These are phyloP conservation scores for Malus hybrid DNA, from an alignment of 331 rosid species.

Conservation along the genomic window DNA sequence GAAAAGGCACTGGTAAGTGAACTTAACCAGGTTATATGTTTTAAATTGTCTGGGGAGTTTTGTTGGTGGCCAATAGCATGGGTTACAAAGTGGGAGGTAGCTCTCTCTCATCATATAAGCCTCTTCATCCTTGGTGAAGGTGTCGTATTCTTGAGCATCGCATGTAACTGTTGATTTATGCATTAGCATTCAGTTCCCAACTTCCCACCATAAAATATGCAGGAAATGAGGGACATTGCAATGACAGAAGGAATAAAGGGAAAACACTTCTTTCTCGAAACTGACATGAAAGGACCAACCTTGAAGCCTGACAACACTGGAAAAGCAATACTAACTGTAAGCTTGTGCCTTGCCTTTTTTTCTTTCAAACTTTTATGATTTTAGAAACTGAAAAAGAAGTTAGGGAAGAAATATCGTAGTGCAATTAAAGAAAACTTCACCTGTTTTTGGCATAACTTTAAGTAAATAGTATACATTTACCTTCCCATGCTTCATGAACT, in stretches of 20 bases:
- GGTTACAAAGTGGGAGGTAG: neutral
- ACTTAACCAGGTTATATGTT: neutral
- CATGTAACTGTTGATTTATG: neutral
- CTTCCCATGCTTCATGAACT: neutral
- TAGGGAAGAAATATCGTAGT: neutral
- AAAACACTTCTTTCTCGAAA: slow-evolving; percentile 72
- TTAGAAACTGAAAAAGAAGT: neutral
- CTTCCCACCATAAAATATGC: slow-evolving; percentile 12
- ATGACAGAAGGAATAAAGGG: slow-evolving; percentile 61
- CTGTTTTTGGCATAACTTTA: neutral
- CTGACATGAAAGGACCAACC: slow-evolving; percentile 81
- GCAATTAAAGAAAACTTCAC: neutral
- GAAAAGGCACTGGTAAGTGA: slow-evolving; percentile 82
- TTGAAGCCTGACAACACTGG: slow-evolving; percentile 88
- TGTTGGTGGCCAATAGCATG: neutral
- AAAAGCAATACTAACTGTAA: slow-evolving; percentile 78
- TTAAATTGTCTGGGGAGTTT: neutral
- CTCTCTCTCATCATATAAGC: neutral
- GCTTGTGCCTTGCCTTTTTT: slow-evolving; percentile 3
- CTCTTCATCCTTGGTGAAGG: neutral
- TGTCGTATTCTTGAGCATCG: neutral
- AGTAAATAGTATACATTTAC: neutral
- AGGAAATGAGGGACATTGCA: slow-evolving; percentile 87
- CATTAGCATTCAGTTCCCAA: slow-evolving; percentile 3
- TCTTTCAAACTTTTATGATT: neutral